A percentile compares a stretch with the other conserved stretches of the same genome.
Conservation (phyloP, 306 rosid genomes). For the Trifolium fragiferum region DNA sequence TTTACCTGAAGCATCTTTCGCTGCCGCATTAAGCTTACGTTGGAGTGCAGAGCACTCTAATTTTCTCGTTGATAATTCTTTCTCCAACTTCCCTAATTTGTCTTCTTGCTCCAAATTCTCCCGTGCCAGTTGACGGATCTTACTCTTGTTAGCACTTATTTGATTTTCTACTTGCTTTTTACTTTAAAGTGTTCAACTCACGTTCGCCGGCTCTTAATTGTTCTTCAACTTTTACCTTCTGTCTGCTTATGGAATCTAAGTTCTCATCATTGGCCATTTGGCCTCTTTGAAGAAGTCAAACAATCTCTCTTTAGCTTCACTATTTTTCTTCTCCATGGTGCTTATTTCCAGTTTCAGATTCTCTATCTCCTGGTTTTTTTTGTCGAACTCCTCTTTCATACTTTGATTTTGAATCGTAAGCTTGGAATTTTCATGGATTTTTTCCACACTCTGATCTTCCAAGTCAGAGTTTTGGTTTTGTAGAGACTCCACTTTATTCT, state of each 20-base stretch:
- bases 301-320: too few species aligned
- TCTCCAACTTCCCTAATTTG: not conserved
- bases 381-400: too few species aligned
- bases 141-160: slow-evolving; percentile 44
- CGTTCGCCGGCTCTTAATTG: not conserved
- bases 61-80: too few species aligned
- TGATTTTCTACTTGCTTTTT: slow-evolving; percentile 28
- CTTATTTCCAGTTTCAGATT: too few species aligned
- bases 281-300: too few species aligned
- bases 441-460: slow-evolving; percentile 45
- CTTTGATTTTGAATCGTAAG: too few species aligned
- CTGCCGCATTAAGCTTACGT: slow-evolving; percentile 31
- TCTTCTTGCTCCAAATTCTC: not conserved
- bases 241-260: slow-evolving; percentile 28
- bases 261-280: too few species aligned
- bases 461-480: slow-evolving; percentile 55
- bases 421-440: too few species aligned
- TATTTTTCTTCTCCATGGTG: too few species aligned
- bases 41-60: not conserved
- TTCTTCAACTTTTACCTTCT: slow-evolving; percentile 53
- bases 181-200: not conserved
- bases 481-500: slow-evolving; percentile 63
- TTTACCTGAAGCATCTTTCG: slow-evolving; percentile 55
- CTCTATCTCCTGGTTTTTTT: too few species aligned
- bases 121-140: slow-evolving; percentile 41